A percentile compares a stretch with the other conserved stretches of the same genome.
Evolutionary conservation across 2,329 filamentous ascomycete species (phyloP).

Genomic region (Coniochaeta pulveracea): DNA sequence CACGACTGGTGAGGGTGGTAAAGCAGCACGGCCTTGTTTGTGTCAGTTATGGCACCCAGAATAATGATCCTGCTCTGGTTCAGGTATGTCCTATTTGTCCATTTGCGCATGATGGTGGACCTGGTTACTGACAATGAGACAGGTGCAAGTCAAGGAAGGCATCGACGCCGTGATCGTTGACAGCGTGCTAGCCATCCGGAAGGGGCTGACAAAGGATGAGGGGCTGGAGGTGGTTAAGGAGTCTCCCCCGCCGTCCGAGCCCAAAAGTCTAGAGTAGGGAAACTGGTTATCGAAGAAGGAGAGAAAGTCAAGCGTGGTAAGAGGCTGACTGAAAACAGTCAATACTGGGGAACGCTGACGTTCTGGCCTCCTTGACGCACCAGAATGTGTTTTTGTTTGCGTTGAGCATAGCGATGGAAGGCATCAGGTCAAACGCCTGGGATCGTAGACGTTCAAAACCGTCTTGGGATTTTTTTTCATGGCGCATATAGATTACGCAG

Average conservation of each 20-base stretch:
- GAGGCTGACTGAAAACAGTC: no score
- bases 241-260: no score
- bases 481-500: no score
- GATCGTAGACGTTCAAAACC: no score
- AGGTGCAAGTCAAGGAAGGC: conserved; percentile 85
- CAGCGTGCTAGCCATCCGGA: conserved; percentile 82
- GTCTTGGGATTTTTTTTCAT: no score
- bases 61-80: conserved; percentile 79
- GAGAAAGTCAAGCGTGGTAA: no score
- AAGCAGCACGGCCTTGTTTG: conserved; percentile 92
- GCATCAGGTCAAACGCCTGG: no score
- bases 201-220: conserved; percentile 56
- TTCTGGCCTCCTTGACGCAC: no score
- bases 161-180: conserved; percentile 98
- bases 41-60: conserved; percentile 83
- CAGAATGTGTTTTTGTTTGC: no score
- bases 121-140: conserved; percentile 7
- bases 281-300: not conserved
- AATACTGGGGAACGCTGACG: no score
- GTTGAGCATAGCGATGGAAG: no score
- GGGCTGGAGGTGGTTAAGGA: conserved; percentile 7
- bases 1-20: conserved; percentile 79
- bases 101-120: not conserved
- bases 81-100: conserved; percentile 47
- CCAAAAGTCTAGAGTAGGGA: no score